Percentiles rank a stretch among this genome's conserved stretches.
These are phyloP conservation scores for Sordariomycetes sp. DNA, from an alignment of 2,329 filamentous ascomycete species.

Conservation along the genomic window DNA sequence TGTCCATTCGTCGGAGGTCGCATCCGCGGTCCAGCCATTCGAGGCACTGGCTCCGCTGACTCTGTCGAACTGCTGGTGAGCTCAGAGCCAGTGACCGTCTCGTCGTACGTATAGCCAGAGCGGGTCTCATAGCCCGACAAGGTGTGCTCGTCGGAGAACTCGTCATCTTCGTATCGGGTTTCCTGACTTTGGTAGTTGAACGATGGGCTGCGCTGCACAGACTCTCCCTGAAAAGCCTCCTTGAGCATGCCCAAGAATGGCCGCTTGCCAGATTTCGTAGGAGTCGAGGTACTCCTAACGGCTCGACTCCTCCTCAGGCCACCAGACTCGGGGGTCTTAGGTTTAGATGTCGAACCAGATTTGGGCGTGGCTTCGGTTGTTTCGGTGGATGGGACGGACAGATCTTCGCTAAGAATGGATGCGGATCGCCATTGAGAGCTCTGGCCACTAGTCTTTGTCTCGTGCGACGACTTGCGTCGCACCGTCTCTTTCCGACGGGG, in stretches of 20 bases:
- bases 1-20: conserved; percentile 44
- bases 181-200: conserved; percentile 40
- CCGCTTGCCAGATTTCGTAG: conserved; percentile 38
- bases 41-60: conserved; percentile 11
- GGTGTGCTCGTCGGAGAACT: conserved; percentile 10
- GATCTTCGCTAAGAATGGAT: conserved; percentile 3
- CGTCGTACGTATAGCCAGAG: conserved; percentile 8
- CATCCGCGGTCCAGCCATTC: conserved; percentile 22
- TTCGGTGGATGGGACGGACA: conserved; percentile 8
- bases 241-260: conserved; percentile 49
- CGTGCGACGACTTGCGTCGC: conserved; percentile 15
- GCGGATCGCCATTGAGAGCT: conserved; percentile 1
- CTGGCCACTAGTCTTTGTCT: conserved; percentile 4
- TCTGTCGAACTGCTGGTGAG: conserved; percentile 7
- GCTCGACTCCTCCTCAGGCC: conserved; percentile 48
- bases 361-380: conserved; percentile 4
- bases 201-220: conserved; percentile 34
- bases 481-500: neutral
- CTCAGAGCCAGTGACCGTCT: conserved; percentile 7
- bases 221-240: conserved; percentile 56
- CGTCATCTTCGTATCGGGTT: conserved; percentile 22
- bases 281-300: conserved; percentile 39
- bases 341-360: conserved; percentile 4
- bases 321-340: conserved; percentile 22
- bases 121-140: conserved; percentile 2